Conservation (phyloP, 371 early-diverging fungal species). For the Lichtheimia ornata region DNA sequence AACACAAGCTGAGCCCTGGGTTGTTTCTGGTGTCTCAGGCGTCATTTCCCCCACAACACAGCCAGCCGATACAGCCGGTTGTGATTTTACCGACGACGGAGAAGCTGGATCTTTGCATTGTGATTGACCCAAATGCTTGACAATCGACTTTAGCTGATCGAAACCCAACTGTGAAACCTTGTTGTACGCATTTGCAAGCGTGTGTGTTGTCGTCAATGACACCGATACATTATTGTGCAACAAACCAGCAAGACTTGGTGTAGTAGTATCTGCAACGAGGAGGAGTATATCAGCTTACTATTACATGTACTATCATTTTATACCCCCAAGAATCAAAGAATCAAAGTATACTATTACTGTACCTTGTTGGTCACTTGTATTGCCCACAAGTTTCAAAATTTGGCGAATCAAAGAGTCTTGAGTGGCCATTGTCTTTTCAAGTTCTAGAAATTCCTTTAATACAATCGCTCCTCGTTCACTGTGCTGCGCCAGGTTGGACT, state of each 20-base stretch:
- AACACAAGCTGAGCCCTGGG: slow-evolving; percentile 24
- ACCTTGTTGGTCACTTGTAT: too few relatives aligned
- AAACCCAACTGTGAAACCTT: slow-evolving; percentile 5
- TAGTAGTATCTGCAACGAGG: background rate
- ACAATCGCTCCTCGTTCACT: slow-evolving; percentile 57
- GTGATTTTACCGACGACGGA: slow-evolving; percentile 24
- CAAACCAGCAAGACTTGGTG: background rate
- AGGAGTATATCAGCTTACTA: background rate
- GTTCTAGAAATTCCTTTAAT: slow-evolving; percentile 55
- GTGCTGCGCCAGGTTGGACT: slow-evolving; percentile 38
- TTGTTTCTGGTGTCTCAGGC: slow-evolving; percentile 1
- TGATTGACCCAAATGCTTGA: slow-evolving; percentile 8
- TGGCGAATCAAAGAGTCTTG: slow-evolving; percentile 67
- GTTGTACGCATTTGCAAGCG: slow-evolving; percentile 10
- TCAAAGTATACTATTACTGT: too few relatives aligned
- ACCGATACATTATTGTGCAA: background rate
- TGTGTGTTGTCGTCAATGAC: slow-evolving; percentile 14
- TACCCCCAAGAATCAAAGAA: too few relatives aligned
- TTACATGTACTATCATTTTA: slow-evolving; percentile 15
- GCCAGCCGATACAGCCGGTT: slow-evolving; percentile 46
- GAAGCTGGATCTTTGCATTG: background rate
- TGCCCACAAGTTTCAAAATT: slow-evolving; percentile 48
- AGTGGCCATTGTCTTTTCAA: slow-evolving; percentile 59
- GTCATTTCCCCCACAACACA: slow-evolving; percentile 31
- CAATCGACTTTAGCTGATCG: slow-evolving; percentile 10